Conservation (phyloP, 2,329 filamentous ascomycete genomes). For the Verticillium tricorpus region DNA sequence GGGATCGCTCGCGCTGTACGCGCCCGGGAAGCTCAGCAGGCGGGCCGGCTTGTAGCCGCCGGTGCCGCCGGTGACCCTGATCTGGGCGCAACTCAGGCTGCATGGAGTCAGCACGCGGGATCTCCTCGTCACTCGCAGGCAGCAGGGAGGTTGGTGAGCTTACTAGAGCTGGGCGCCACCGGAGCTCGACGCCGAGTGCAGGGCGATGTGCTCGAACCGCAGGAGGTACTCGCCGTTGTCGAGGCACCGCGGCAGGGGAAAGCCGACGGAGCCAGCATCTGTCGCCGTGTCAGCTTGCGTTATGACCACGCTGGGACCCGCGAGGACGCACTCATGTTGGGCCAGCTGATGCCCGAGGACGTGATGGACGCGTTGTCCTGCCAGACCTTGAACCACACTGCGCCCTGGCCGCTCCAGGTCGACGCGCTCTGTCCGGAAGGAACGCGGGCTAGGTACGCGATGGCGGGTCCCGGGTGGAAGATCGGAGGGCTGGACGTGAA, state of each 20-base stretch:
- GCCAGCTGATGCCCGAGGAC: constrained; percentile 27
- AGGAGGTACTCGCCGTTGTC: constrained; percentile 44
- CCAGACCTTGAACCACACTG: constrained; percentile 34
- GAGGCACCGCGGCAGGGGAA: constrained; percentile 39
- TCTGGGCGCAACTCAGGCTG: constrained; percentile 25
- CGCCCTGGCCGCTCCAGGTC: constrained; percentile 25
- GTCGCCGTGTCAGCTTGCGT: background rate
- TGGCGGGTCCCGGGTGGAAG: constrained; percentile 32
- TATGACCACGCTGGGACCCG: too few relatives aligned
- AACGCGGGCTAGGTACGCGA: constrained; percentile 31
- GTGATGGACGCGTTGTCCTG: constrained; percentile 30
- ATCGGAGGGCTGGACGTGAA: constrained; percentile 32
- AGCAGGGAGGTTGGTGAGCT: background rate
- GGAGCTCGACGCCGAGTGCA: constrained; percentile 34
- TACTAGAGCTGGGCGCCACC: constrained; percentile 41
- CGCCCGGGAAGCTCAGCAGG: constrained; percentile 35
- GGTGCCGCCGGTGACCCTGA: constrained; percentile 35
- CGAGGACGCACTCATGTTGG: constrained; percentile 19
- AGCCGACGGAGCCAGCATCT: constrained; percentile 19
- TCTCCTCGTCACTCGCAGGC: too few relatives aligned
- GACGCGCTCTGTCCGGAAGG: constrained; percentile 25
- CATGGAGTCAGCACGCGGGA: background rate
- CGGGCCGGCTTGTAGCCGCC: constrained; percentile 32
- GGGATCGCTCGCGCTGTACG: constrained; percentile 33
- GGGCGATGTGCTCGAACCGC: constrained; percentile 42